These are phyloP conservation scores for Capronia coronata DNA, from an alignment of 2,329 filamentous ascomycete species.

Conservation along the genomic window DNA sequence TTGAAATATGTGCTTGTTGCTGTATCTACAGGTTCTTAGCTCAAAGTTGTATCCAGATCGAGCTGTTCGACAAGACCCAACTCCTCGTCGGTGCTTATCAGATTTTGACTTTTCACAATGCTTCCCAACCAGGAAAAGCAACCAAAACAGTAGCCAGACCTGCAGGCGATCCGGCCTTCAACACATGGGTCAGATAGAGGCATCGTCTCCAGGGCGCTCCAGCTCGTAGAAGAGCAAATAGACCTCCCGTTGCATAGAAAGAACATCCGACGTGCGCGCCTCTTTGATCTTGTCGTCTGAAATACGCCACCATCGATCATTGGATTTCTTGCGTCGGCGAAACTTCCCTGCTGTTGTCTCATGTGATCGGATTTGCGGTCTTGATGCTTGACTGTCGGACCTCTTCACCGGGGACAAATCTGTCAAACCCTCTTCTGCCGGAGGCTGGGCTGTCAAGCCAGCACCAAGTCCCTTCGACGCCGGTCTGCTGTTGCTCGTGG, in stretches of 20 bases:
- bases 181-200: constrained; percentile 1
- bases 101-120: not conserved
- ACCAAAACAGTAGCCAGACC: too few relatives aligned
- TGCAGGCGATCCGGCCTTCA: not conserved
- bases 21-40: not conserved
- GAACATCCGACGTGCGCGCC: constrained; percentile 81
- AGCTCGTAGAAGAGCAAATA: constrained; percentile 96
- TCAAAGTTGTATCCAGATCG: not conserved
- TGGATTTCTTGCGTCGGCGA: constrained; percentile 55
- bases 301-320: constrained; percentile 91
- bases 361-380: constrained; percentile 23
- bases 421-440: constrained; percentile 3
- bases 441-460: not conserved
- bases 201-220: constrained; percentile 45
- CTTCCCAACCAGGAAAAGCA: not conserved
- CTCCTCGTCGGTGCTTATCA: not conserved
- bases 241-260: constrained; percentile 91
- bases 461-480: constrained; percentile 12
- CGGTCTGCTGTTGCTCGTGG: constrained; percentile 19
- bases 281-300: constrained; percentile 96
- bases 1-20: not conserved
- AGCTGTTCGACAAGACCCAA: not conserved
- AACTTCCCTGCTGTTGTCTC: constrained; percentile 29
- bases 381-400: constrained; percentile 24
- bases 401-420: constrained; percentile 13